These are phyloP conservation scores for Euphorbia tirucalli DNA, from an alignment of 345 rosid species.

Conservation along the genomic window DNA sequence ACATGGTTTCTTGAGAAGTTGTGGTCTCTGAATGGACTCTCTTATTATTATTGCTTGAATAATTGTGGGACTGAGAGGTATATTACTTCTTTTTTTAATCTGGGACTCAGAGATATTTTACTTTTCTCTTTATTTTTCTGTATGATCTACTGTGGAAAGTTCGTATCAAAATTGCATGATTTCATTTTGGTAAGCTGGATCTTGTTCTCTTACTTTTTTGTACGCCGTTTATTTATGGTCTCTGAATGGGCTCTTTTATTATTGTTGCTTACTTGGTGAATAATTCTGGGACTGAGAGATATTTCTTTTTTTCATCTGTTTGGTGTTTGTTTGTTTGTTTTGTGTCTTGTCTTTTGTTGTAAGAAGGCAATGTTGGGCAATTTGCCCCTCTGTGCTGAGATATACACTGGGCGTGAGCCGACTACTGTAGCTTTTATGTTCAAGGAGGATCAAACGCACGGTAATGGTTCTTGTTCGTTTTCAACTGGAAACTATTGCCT, in stretches of 20 bases:
- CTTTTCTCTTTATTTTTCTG: slow-evolving; percentile 40
- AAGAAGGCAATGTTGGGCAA: slow-evolving; percentile 81
- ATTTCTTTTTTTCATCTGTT: slow-evolving; percentile 50
- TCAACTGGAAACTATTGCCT: slow-evolving; percentile 82
- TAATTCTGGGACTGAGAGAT: slow-evolving; percentile 45
- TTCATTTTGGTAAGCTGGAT: slow-evolving; percentile 84
- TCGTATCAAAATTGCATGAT: slow-evolving; percentile 59
- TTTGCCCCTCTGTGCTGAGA: slow-evolving; percentile 81
- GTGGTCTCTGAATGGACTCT: slow-evolving; percentile 43
- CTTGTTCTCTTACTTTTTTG: slow-evolving; percentile 28
- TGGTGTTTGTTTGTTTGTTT: slow-evolving; percentile 81
- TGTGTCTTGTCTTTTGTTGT: slow-evolving; percentile 71
- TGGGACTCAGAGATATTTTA: slow-evolving; percentile 55
- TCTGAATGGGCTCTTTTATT: slow-evolving; percentile 43
- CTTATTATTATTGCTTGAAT: slow-evolving; percentile 42
- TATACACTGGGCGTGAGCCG: slow-evolving; percentile 75
- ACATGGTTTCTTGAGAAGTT: slow-evolving; percentile 34
- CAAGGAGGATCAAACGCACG: slow-evolving; percentile 88
- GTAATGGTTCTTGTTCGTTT: slow-evolving; percentile 93
- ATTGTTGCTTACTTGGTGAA: slow-evolving; percentile 35
- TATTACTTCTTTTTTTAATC: no score
- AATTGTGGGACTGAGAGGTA: slow-evolving; percentile 42
- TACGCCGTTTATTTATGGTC: slow-evolving; percentile 36
- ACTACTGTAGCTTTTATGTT: slow-evolving; percentile 87
- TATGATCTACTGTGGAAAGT: slow-evolving; percentile 85